Conservation (phyloP, 129 eudicot genomes). For the sunflower (Helianthus annuus) region DNA sequence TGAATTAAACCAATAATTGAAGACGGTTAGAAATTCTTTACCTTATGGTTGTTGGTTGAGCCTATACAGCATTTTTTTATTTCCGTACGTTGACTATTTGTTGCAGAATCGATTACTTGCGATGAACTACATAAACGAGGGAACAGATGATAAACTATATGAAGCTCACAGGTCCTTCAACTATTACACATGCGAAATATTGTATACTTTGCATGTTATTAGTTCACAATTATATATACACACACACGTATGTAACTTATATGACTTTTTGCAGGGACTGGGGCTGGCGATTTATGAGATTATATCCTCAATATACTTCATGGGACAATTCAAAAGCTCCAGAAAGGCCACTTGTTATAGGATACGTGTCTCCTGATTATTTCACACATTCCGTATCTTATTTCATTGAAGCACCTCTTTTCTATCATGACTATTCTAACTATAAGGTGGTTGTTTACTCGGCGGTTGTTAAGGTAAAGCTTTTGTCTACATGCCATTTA, state of each 20-base stretch:
- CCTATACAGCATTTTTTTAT: slow-evolving; percentile 13
- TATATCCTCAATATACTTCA: slow-evolving; percentile 67
- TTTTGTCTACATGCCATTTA: slow-evolving; percentile 1
- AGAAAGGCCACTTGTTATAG: slow-evolving; percentile 84
- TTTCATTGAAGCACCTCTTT: slow-evolving; percentile 91
- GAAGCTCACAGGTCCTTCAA: slow-evolving; percentile 87
- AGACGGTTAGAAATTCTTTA: slow-evolving; percentile 16
- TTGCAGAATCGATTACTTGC: slow-evolving; percentile 95
- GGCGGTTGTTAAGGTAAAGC: slow-evolving; percentile 90
- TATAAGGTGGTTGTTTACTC: slow-evolving; percentile 91
- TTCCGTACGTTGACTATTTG: slow-evolving; percentile 21
- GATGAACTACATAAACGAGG: slow-evolving; percentile 95
- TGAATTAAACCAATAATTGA: slow-evolving; percentile 12
- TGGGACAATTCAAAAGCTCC: slow-evolving; percentile 95
- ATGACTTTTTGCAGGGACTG: slow-evolving; percentile 67
- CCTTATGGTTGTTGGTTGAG: not conserved
- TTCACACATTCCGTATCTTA: slow-evolving; percentile 97
- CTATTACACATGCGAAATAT: slow-evolving; percentile 13
- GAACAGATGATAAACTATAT: slow-evolving; percentile 73
- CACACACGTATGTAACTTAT: not conserved
- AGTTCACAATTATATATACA: not conserved
- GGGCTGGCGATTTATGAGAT: slow-evolving; percentile 88
- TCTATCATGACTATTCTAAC: slow-evolving; percentile 69
- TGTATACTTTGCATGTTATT: not conserved
- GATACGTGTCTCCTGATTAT: slow-evolving; percentile 97